Evolutionary conservation across 306 rosid genomes (phyloP), one percentile per base, ranked within the genome.

Genomic region (Hippophae gyantsensis): DNA sequence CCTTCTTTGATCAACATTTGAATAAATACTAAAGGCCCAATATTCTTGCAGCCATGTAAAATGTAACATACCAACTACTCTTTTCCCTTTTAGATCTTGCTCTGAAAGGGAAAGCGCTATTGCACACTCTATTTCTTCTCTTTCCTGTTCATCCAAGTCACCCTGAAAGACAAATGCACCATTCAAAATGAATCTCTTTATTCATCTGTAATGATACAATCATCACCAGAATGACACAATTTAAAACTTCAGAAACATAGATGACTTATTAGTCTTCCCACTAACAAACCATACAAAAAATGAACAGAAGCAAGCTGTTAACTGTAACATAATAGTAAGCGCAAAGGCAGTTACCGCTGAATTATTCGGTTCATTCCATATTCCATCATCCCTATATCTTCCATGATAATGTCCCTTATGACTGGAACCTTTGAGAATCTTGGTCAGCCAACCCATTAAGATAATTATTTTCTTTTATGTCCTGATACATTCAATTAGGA

Each of bases 381-480:
- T 53, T 73, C 75, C 77, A 57, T 84, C 82, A 12, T 78, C 80
- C 64, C 72, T 81, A 75, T 76, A 68, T 53, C 49, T 80, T 59
- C 77, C 84, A 55, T 64, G 77, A 74, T 79, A 68, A 25, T 72
- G 71, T 13, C 92, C 83, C 18, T 69, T 79, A 66, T 71, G 79
- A 70, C 80, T 66, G 25, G 85, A 69, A 56, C 95, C 95, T 72
- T 80, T 86, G 54, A 86, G 72, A 71, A 89, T 58, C 71, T 86
- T 84, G 68, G 81, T 77, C 68, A 87, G 71, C 97, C 97, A 86
- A 72, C 84, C 84, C 97, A 89, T 89, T 43, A 55, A 42, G 48
- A 53, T 57, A 66, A 56, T 61, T 67, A 66, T 54, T 55, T 10
- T 6, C 73, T 74, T 40, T 42, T 48, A 12, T 70, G 80, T 74